Base-by-base conservation (phyloP, 805 yeast species). In the Starmerella geochares region DNA sequence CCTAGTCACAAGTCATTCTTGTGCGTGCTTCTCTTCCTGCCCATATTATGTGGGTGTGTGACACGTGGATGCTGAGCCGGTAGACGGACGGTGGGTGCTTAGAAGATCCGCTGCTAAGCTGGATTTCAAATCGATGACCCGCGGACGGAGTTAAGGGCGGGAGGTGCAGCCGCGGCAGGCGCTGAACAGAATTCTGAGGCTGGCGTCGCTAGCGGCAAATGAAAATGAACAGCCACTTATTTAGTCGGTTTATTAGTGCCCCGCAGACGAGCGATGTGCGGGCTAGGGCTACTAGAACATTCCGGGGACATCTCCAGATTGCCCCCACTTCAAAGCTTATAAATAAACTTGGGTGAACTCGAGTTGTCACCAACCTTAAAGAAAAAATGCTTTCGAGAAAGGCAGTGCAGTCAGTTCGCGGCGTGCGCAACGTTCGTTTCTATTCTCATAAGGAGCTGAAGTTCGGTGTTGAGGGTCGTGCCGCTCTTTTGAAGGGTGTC, bases 391-490 rank as follows among this genome's bases (percentile, higher is more conserved):
- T 53, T 39, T 43, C 54, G 19, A 16, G 47, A 11, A 50, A 47
- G 39, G 46, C 50, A 23, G 46, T 45, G 14, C 49, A 50, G 32
- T 41, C 50, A 11, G 55, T 41, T n/a, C 59, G 55, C 46, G 25
- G 55, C 31, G 54, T 53, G 36, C 58, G 59, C 23, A 57, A 57
- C 43, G 66, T 66, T 48, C 68, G 71, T 49, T 48, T 54, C 54
- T 64, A 61, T 56, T 63, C 69, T 38, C 95, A 88, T 79, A 92
- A 92, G 72, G 96, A 90, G 67, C 77, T 90, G 65, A 86, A 84
- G 71, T 92, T 92, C 65, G 96, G 97, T 54, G 95, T 90, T 54
- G 96, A 88, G 66, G 97, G 96, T 60, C 80, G 98, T 70, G 95
- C 96, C 45, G 86, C 97, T 37, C 73, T 90, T 17, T 73, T 92